Evolutionary conservation across 495 filamentous ascomycete species (phyloP).

Genomic region (Podospora comata): DNA sequence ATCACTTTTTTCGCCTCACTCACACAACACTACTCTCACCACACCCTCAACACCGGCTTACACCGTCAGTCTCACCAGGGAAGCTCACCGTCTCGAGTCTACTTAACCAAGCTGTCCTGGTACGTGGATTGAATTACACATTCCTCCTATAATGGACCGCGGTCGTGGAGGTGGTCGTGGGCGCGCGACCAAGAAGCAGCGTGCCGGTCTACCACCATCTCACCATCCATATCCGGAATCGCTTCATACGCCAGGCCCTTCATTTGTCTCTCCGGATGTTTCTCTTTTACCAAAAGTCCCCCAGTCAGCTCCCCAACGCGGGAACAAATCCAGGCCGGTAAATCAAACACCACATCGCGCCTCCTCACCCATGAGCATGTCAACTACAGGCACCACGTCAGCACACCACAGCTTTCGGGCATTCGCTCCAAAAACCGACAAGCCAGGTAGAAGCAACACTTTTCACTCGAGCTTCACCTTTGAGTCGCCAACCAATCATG

Average conservation of each 20-base stretch:
- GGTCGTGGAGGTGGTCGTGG: constrained; percentile 30
- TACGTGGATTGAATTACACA: constrained; percentile 25
- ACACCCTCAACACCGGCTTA: constrained; percentile 2
- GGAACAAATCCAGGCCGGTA: constrained; percentile 18
- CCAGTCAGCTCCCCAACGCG: constrained; percentile 20
- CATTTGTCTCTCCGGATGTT: constrained; percentile 4
- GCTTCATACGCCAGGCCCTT: constrained; percentile 6
- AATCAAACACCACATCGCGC: constrained; percentile 20
- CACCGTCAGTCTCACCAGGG: constrained; percentile 5
- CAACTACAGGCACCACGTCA: constrained; percentile 19
- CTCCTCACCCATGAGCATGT: constrained; percentile 23
- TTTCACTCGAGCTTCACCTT: constrained; percentile 28
- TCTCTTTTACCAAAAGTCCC: constrained; percentile 9
- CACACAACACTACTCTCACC: constrained; percentile 14
- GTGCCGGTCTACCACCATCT: constrained; percentile 24
- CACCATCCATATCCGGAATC: constrained; percentile 14
- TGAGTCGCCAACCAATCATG: constrained; percentile 28
- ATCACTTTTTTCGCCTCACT: constrained; percentile 35
- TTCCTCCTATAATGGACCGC: constrained; percentile 26
- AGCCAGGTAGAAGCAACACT: constrained; percentile 27
- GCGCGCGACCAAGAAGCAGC: constrained; percentile 33
- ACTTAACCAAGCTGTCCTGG: constrained; percentile 6
- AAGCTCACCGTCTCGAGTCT: constrained; percentile 9
- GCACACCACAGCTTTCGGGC: constrained; percentile 8
- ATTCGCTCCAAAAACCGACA: neutral